These are phyloP conservation scores for Zopfochytrium polystomum DNA, from an alignment of 371 early-diverging fungal genomes.

Conservation along the genomic window DNA sequence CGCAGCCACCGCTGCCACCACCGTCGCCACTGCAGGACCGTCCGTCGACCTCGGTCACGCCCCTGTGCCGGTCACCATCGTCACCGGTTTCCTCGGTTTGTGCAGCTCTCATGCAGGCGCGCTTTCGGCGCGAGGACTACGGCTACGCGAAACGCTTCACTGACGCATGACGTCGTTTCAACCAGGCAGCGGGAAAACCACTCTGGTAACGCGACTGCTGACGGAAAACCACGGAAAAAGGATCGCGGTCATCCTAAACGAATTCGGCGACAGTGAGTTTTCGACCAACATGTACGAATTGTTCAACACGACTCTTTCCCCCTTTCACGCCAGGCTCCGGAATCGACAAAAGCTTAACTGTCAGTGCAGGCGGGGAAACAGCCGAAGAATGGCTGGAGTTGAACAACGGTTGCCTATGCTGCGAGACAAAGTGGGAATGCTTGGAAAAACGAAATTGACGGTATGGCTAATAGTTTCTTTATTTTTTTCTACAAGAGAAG, in stretches of 20 bases:
- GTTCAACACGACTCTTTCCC: background rate
- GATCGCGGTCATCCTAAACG: conserved; percentile 89
- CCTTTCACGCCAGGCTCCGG: conserved; percentile 63
- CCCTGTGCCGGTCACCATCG: conserved; percentile 43
- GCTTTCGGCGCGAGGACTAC: background rate
- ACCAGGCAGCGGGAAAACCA: conserved; percentile 93
- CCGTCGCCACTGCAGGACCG: too few species aligned
- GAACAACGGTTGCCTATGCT: conserved; percentile 94
- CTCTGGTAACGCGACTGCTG: conserved; percentile 83
- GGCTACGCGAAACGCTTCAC: background rate
- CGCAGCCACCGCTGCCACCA: too few species aligned
- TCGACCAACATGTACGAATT: background rate
- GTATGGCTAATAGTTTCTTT: too few species aligned
- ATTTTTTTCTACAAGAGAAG: conserved; percentile 60
- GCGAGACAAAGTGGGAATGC: conserved; percentile 78
- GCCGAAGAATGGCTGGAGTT: conserved; percentile 97
- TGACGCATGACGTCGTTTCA: background rate
- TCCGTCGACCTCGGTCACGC: background rate
- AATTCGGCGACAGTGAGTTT: conserved; percentile 51
- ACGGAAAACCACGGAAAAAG: conserved; percentile 84
- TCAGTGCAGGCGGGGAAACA: conserved; percentile 73
- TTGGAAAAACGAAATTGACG: too few species aligned
- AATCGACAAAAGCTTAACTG: conserved; percentile 88
- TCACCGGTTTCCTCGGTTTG: conserved; percentile 44
- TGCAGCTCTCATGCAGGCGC: background rate